Base-by-base conservation (phyloP, 208 protist genomes). In the Leishmania braziliensis region DNA sequence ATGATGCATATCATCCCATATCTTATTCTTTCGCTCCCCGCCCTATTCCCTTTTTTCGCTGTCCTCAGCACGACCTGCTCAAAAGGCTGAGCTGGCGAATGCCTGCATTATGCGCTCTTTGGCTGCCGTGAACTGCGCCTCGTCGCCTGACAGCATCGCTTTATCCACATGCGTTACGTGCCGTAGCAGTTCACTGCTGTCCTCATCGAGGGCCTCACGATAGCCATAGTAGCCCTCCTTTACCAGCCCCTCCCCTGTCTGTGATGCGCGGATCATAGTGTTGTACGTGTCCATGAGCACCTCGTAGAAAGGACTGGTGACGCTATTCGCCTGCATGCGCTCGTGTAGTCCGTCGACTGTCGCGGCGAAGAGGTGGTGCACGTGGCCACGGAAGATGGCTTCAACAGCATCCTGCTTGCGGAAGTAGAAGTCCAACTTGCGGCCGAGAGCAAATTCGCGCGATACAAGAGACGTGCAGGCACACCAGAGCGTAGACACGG, bases 281-380 rank as follows among this genome's bases (percentile, higher is more conserved):
- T 89, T 86, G 82, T 93, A 96, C 9, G 92, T 85, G 85, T 98
- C 93, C 89, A 98, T 93, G n/a, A 98, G 81, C 58, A 93, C 88
- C 70, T 96, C 93, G 73, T 92, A 96, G 74, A 98, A 96, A 0
- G 92, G 95, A 9, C 86, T 93, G 2, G 66, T 23, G 6, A 92
- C 56, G 4, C 81, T 56, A 33, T 68, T 29, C 29, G 46, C 78
- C 54, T 85, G 79, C 72, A 98, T 74, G 53, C 91, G 85, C 12
- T 76, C 83, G 77, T 96, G 89, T 14, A 98, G 78, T 1, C 95
- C 95, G 33, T 93, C 88, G 5, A 93, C 86, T 20, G 93, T 94
- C 56, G 71, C 80, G 36, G 50, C 82, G 71, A 77, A 88, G 75
- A 82, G 12, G 48, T 80, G 75, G 58, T 87, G 84, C 6, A 60